phyloP scores from a whole-genome alignment of 176 grass and related monocot species.

The Musa troglodytarum region DNA sequence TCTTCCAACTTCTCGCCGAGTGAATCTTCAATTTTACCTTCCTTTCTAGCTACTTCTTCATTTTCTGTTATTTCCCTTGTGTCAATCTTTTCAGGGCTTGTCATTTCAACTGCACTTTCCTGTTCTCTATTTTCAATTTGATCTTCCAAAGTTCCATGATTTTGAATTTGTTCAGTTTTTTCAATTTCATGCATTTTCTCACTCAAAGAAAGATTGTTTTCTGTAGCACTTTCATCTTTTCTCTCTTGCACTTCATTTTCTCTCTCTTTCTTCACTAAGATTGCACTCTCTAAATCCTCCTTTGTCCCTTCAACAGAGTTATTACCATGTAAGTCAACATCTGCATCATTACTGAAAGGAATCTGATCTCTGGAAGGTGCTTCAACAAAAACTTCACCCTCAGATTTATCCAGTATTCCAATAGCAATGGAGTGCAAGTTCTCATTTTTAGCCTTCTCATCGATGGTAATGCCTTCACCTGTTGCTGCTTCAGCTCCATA shows the following conservation, averaged over 20 bases:
- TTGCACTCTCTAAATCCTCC: background rate
- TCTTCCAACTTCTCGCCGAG: background rate
- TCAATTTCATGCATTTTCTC: background rate
- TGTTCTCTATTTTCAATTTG: background rate
- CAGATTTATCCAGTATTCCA: background rate
- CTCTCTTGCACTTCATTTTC: background rate
- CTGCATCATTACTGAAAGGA: background rate
- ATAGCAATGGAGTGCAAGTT: background rate
- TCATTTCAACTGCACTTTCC: background rate
- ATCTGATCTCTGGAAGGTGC: constrained; percentile 5
- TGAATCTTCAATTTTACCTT: background rate
- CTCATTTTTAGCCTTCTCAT: background rate
- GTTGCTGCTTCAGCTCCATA: background rate
- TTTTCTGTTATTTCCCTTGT: background rate
- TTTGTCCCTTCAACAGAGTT: background rate
- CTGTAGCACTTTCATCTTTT: background rate
- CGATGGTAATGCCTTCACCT: background rate
- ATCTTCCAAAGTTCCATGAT: background rate
- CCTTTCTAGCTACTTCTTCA: background rate
- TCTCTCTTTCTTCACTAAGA: background rate
- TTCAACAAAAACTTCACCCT: background rate
- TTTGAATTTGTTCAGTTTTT: background rate
- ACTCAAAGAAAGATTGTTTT: background rate
- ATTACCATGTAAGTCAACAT: background rate
- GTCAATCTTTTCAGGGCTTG: background rate